Conservation (phyloP, 768 basidiomycete species). For the Trametopsis cervina region DNA sequence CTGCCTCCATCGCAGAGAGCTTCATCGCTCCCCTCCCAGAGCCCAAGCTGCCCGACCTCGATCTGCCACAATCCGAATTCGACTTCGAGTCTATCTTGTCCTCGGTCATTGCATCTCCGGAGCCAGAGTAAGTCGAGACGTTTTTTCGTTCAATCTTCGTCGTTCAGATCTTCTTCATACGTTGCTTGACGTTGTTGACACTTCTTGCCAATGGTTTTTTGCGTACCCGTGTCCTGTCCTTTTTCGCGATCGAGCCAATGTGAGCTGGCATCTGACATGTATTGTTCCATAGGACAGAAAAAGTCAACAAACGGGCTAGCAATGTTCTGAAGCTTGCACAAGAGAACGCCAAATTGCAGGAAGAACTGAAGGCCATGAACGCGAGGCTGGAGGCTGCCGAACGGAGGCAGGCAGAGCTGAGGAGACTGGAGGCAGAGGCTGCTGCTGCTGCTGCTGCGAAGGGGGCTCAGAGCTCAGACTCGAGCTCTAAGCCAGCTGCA, state of each 20-base stretch:
- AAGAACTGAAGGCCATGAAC: conserved; percentile 67
- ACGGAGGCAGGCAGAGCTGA: conserved; percentile 43
- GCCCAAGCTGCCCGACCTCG: conserved; percentile 19
- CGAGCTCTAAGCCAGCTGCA: neutral
- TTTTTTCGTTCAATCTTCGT: neutral
- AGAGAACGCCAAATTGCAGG: conserved; percentile 76
- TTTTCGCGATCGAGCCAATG: neutral
- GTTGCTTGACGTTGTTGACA: neutral
- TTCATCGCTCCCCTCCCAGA: conserved; percentile 9
- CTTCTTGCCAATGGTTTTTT: neutral
- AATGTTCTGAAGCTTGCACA: conserved; percentile 70
- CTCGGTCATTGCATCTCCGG: conserved; percentile 1
- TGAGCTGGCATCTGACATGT: neutral
- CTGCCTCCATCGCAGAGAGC: conserved; percentile 10
- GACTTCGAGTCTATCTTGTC: conserved; percentile 23
- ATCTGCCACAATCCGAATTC: conserved; percentile 21
- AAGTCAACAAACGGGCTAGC: conserved; percentile 62
- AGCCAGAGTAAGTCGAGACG: conserved; percentile 16
- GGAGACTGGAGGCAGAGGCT: conserved; percentile 27
- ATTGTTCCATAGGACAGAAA: conserved; percentile 16
- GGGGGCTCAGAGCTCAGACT: neutral
- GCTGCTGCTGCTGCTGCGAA: neutral
- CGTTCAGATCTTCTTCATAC: neutral
- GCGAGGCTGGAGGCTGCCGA: conserved; percentile 72
- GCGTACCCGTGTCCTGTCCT: conserved; percentile 3